These are phyloP conservation scores for Saccharomycopsis oosterbeekiorum DNA, from an alignment of 805 yeast genomes.

Conservation along the genomic window DNA sequence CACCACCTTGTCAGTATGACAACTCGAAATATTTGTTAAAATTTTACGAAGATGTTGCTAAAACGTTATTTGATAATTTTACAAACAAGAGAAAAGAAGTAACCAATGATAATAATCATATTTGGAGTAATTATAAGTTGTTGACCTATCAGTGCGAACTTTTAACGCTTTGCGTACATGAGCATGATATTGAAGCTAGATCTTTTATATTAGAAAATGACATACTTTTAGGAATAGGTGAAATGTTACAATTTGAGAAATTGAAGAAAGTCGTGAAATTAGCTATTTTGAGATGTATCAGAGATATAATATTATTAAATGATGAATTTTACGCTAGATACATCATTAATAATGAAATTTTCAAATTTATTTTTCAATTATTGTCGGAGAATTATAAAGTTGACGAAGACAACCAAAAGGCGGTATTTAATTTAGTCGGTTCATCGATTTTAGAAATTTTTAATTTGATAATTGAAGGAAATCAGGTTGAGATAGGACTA, in stretches of 20 bases:
- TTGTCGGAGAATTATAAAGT: slow-evolving; percentile 36
- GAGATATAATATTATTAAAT: slow-evolving; percentile 48
- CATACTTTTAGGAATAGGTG: slow-evolving; percentile 45
- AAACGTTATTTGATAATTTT: slow-evolving; percentile 41
- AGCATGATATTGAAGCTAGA: slow-evolving; percentile 48
- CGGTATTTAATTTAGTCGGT: slow-evolving; percentile 50
- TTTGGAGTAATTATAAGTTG: background rate
- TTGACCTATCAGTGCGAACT: slow-evolving; percentile 50
- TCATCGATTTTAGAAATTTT: slow-evolving; percentile 69
- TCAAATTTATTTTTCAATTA: slow-evolving; percentile 36
- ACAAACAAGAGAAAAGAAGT: slow-evolving; percentile 24
- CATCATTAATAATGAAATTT: slow-evolving; percentile 45
- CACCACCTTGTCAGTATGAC: slow-evolving; percentile 1
- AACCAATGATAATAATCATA: background rate
- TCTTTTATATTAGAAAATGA: slow-evolving; percentile 54
- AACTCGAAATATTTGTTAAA: slow-evolving; percentile 35
- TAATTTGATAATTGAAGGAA: slow-evolving; percentile 30
- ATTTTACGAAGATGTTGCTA: slow-evolving; percentile 58
- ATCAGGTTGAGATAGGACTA: slow-evolving; percentile 6
- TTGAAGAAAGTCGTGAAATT: slow-evolving; percentile 47
- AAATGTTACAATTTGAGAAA: slow-evolving; percentile 28
- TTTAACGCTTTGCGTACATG: slow-evolving; percentile 53
- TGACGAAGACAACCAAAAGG: slow-evolving; percentile 18
- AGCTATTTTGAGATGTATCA: slow-evolving; percentile 61
- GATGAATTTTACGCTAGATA: slow-evolving; percentile 51